phyloP scores from a whole-genome alignment of 2,329 filamentous ascomycete genomes.

The Stagonosporopsis vannaccii region DNA sequence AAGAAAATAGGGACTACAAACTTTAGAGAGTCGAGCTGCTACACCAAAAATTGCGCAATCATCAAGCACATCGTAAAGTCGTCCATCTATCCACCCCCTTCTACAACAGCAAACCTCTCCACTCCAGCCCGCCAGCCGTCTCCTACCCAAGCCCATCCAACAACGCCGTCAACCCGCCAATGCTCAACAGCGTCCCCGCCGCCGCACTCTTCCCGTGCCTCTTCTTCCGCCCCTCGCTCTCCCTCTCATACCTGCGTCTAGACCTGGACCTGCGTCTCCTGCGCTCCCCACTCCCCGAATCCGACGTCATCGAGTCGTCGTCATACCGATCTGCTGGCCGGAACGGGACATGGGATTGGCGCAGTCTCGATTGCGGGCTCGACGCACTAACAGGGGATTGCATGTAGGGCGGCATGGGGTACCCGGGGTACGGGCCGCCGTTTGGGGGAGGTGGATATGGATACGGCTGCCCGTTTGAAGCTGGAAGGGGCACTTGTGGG shows the following conservation, averaged over 20 bases:
- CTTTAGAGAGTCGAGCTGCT: not conserved
- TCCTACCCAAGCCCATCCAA: slow-evolving; percentile 41
- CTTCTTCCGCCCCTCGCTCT: slow-evolving; percentile 29
- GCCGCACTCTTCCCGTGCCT: slow-evolving; percentile 36
- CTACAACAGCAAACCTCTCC: not conserved
- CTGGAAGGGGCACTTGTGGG: no score
- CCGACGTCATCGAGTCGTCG: slow-evolving; percentile 31
- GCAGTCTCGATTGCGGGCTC: slow-evolving; percentile 27
- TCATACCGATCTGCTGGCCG: slow-evolving; percentile 21
- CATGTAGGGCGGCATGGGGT: slow-evolving; percentile 7
- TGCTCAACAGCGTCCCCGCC: slow-evolving; percentile 45
- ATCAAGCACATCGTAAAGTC: slow-evolving; percentile 7
- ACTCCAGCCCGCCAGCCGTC: slow-evolving; percentile 20
- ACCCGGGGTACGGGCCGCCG: slow-evolving; percentile 4
- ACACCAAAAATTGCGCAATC: not conserved
- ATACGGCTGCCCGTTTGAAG: no score
- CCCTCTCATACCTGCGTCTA: slow-evolving; percentile 14
- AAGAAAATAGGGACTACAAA: not conserved
- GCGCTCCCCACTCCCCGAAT: slow-evolving; percentile 31
- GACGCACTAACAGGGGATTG: slow-evolving; percentile 13
- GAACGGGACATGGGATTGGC: slow-evolving; percentile 20
- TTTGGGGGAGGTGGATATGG: no score
- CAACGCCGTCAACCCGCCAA: slow-evolving; percentile 48
- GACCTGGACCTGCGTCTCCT: slow-evolving; percentile 26
- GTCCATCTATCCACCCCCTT: not conserved